Evolutionary conservation across 768 basidiomycete species (phyloP).

Genomic region (Hebeloma cylindrosporum): DNA sequence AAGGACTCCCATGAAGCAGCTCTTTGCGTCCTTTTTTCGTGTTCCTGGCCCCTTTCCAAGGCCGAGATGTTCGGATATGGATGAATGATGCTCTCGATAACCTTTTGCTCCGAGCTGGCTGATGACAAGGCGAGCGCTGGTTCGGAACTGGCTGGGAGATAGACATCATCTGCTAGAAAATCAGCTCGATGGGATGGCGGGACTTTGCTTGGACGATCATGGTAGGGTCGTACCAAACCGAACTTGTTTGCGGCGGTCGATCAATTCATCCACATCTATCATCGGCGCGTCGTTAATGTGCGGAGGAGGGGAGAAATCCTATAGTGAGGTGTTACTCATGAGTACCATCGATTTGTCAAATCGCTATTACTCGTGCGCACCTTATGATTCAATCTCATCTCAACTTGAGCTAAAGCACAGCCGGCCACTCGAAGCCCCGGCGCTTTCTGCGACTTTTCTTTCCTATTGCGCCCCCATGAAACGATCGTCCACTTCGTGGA

Average conservation of each 20-base stretch:
- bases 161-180: conserved; percentile 5
- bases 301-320: too few species aligned
- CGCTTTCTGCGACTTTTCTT: too few species aligned
- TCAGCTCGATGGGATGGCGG: conserved; percentile 11
- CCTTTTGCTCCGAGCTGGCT: background rate
- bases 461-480: too few species aligned
- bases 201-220: conserved; percentile 12
- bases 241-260: conserved; percentile 20
- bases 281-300: too few species aligned
- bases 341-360: too few species aligned
- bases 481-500: too few species aligned
- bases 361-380: too few species aligned
- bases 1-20: conserved; percentile 14
- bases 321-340: too few species aligned
- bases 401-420: too few species aligned
- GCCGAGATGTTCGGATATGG: conserved; percentile 25
- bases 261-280: too few species aligned
- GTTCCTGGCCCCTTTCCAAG: conserved; percentile 21
- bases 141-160: background rate
- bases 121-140: background rate
- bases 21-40: conserved; percentile 13
- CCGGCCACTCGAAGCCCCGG: too few species aligned
- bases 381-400: too few species aligned
- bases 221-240: conserved; percentile 18
- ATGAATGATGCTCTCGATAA: conserved; percentile 18